phyloP scores from a whole-genome alignment of 164 flowering plant species.

The Nelumbo lutea region DNA sequence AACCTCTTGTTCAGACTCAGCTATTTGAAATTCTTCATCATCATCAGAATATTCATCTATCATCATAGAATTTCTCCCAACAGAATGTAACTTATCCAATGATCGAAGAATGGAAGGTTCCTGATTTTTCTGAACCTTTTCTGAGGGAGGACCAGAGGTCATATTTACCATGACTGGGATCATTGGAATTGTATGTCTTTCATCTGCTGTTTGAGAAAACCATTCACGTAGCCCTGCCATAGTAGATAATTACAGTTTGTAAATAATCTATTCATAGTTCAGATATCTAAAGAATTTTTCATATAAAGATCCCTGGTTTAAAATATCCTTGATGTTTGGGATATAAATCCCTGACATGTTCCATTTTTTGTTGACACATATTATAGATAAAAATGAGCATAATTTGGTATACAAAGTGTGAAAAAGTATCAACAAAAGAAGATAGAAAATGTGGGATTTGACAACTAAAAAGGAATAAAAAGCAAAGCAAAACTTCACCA shows the following conservation, averaged over 20 bases:
- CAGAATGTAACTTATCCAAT: slow-evolving; percentile 52
- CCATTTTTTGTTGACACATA: no score
- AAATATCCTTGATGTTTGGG: no score
- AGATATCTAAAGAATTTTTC: no score
- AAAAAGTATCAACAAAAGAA: no score
- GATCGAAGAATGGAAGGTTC: slow-evolving; percentile 39
- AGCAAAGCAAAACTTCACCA: no score
- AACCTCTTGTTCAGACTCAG: slow-evolving; percentile 78
- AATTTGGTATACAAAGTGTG: no score
- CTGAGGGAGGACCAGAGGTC: slow-evolving; percentile 63
- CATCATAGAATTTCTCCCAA: slow-evolving; percentile 59
- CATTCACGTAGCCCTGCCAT: slow-evolving; percentile 88
- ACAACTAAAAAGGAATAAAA: no score
- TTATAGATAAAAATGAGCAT: no score
- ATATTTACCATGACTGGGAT: slow-evolving; percentile 94
- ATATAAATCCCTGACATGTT: no score
- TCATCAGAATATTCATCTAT: slow-evolving; percentile 95
- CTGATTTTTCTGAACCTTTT: slow-evolving; percentile 40
- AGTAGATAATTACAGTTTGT: background rate
- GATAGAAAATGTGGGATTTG: no score
- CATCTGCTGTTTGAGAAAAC: slow-evolving; percentile 95
- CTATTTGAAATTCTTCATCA: slow-evolving; percentile 79
- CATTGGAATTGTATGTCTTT: slow-evolving; percentile 62
- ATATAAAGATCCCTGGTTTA: no score
- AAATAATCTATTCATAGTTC: no score